phyloP scores from a whole-genome alignment of 352 stramenopile genomes.

The Phytophthora litchii region DNA sequence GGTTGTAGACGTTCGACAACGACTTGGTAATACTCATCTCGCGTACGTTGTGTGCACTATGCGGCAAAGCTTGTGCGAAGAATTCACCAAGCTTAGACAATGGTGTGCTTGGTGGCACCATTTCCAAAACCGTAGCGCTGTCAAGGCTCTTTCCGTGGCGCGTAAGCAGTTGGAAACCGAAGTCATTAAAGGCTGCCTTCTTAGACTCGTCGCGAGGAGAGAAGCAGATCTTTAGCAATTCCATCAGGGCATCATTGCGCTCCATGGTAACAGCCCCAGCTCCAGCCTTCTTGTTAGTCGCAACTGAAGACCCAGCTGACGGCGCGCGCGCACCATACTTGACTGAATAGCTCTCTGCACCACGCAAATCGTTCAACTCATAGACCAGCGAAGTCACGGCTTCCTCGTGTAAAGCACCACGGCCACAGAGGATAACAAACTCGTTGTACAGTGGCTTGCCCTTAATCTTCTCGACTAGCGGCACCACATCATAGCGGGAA shows the following conservation, averaged over 20 bases:
- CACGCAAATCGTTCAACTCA: slow-evolving; percentile 81
- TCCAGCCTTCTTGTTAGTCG: slow-evolving; percentile 40
- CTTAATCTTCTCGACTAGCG: slow-evolving; percentile 81
- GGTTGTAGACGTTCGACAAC: slow-evolving; percentile 90
- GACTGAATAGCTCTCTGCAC: slow-evolving; percentile 81
- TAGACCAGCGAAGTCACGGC: slow-evolving; percentile 77
- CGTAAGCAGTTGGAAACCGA: slow-evolving; percentile 74
- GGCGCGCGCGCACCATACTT: slow-evolving; percentile 67
- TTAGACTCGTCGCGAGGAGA: slow-evolving; percentile 81
- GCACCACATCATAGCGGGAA: slow-evolving; percentile 77
- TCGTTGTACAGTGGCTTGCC: slow-evolving; percentile 80
- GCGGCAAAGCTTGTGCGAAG: slow-evolving; percentile 78
- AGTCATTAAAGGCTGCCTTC: slow-evolving; percentile 80
- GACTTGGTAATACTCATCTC: slow-evolving; percentile 83
- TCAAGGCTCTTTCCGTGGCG: slow-evolving; percentile 84
- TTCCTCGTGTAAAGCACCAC: slow-evolving; percentile 80
- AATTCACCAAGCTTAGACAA: slow-evolving; percentile 86
- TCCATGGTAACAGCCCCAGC: slow-evolving; percentile 42
- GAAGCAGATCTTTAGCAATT: slow-evolving; percentile 84
- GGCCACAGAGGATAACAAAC: slow-evolving; percentile 85
- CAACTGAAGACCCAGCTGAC: slow-evolving; percentile 22
- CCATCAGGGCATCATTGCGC: slow-evolving; percentile 73
- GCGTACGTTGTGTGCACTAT: slow-evolving; percentile 84
- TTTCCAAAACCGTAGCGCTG: slow-evolving; percentile 63
- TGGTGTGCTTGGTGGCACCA: slow-evolving; percentile 73